These are phyloP conservation scores for Oryza longistaminata DNA, from an alignment of 176 grass and related monocot genomes.

Conservation along the genomic window DNA sequence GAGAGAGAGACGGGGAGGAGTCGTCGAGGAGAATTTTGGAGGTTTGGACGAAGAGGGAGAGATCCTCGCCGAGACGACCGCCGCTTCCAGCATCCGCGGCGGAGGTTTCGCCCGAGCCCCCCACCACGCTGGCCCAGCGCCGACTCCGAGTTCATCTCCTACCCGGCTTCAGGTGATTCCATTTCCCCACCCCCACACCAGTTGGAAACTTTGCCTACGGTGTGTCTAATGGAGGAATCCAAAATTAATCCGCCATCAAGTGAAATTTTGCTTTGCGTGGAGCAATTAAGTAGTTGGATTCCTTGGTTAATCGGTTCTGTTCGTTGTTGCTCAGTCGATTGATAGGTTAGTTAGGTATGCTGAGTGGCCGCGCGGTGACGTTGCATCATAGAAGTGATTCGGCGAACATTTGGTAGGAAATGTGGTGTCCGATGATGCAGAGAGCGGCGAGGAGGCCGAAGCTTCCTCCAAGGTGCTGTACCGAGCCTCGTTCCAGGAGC, in stretches of 20 bases:
- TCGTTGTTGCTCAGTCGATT: neutral
- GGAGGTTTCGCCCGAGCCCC: neutral
- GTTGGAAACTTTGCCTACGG: neutral
- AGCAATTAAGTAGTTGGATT: neutral
- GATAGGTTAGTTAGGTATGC: conserved; percentile 38
- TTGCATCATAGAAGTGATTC: conserved; percentile 54
- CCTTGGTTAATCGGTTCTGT: neutral
- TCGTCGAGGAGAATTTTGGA: no score
- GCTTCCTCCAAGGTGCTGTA: conserved; percentile 43
- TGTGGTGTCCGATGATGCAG: conserved; percentile 29
- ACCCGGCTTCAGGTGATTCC: neutral
- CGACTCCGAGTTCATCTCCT: neutral
- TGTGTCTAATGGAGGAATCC: neutral
- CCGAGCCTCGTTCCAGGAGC: conserved; percentile 66
- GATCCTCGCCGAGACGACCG: neutral
- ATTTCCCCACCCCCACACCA: neutral
- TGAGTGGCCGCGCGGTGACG: conserved; percentile 49
- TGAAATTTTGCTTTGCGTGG: neutral
- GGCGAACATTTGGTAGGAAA: conserved; percentile 49
- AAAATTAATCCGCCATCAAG: neutral
- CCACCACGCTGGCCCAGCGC: neutral
- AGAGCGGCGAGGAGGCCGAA: conserved; percentile 35
- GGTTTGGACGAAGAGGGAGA: neutral
- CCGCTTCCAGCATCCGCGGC: neutral
- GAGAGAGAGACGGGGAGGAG: neutral